Conservation (phyloP, 805 yeast genomes). For the Candida easanensis region DNA sequence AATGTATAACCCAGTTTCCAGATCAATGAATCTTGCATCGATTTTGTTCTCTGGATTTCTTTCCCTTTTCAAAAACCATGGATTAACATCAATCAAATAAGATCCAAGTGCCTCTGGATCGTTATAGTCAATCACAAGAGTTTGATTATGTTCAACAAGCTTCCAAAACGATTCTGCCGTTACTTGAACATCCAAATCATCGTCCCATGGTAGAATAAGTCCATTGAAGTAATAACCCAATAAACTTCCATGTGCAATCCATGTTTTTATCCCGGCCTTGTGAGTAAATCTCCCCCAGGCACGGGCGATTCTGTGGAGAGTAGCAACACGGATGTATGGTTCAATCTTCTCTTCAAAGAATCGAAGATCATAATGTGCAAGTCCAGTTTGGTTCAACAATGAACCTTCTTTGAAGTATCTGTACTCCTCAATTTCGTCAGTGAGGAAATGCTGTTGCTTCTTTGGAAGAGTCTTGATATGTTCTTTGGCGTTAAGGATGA, state of each 20-base stretch:
- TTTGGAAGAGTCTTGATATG: slow-evolving; percentile 7
- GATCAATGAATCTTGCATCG: slow-evolving; percentile 71
- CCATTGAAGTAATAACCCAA: slow-evolving; percentile 62
- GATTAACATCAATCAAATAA: slow-evolving; percentile 43
- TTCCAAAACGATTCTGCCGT: slow-evolving; percentile 41
- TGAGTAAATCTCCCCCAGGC: slow-evolving; percentile 26
- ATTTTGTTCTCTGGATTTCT: slow-evolving; percentile 60
- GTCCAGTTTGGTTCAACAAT: slow-evolving; percentile 15
- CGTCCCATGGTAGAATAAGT: slow-evolving; percentile 56
- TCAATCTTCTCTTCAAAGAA: slow-evolving; percentile 18
- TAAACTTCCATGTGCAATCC: slow-evolving; percentile 60
- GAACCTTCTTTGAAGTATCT: slow-evolving; percentile 28
- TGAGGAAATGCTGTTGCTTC: slow-evolving; percentile 5
- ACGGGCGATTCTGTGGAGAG: slow-evolving; percentile 22
- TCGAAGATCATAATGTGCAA: slow-evolving; percentile 27
- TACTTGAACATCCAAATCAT: slow-evolving; percentile 57
- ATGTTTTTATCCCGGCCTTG: slow-evolving; percentile 29
- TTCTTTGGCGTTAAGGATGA: slow-evolving; percentile 10
- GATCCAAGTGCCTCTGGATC: slow-evolving; percentile 43
- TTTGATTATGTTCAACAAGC: slow-evolving; percentile 44
- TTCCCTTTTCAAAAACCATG: slow-evolving; percentile 49
- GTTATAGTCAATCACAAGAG: slow-evolving; percentile 42
- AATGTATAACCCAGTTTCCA: slow-evolving; percentile 66
- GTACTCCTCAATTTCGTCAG: slow-evolving; percentile 9
- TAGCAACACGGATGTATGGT: slow-evolving; percentile 23